Conservation (phyloP, 305 asterid genomes). For the Galium porrigens region DNA sequence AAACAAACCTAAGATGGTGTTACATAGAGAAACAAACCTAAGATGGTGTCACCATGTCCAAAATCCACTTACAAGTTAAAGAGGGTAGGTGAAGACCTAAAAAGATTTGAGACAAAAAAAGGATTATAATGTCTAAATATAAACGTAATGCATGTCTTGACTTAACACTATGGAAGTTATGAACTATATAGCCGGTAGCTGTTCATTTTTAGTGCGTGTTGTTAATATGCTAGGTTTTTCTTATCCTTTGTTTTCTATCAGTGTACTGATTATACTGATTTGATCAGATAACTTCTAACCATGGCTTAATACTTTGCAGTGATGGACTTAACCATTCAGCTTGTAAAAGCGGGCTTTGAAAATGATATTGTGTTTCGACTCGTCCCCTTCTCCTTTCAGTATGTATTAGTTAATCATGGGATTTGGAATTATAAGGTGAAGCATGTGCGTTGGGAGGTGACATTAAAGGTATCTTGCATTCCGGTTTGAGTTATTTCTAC, state of each 20-base stretch:
- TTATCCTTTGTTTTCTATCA: background rate
- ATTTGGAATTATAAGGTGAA: slow-evolving; percentile 75
- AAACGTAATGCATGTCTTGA: background rate
- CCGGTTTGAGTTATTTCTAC: background rate
- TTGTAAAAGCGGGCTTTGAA: slow-evolving; percentile 67
- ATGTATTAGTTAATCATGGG: slow-evolving; percentile 82
- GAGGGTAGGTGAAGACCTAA: background rate
- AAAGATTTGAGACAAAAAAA: background rate
- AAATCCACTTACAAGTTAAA: background rate
- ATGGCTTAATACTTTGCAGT: slow-evolving; percentile 40
- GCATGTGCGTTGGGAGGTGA: slow-evolving; percentile 85
- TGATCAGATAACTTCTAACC: slow-evolving; percentile 10
- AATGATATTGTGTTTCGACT: slow-evolving; percentile 63
- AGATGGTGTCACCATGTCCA: background rate
- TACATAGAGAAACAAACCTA: background rate
- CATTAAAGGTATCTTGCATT: slow-evolving; percentile 53
- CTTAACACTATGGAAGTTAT: background rate
- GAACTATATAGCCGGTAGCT: background rate
- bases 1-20: background rate
- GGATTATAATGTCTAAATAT: no score
- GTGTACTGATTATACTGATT: background rate
- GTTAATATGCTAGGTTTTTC: background rate
- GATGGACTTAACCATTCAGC: slow-evolving; percentile 75
- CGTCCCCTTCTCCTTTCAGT: slow-evolving; percentile 71
- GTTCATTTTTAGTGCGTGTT: background rate